Evolutionary conservation across 1,139 yeast genomes (phyloP), one percentile per base, ranked within the genome.

Genomic region (Taphrina flavorubra): DNA sequence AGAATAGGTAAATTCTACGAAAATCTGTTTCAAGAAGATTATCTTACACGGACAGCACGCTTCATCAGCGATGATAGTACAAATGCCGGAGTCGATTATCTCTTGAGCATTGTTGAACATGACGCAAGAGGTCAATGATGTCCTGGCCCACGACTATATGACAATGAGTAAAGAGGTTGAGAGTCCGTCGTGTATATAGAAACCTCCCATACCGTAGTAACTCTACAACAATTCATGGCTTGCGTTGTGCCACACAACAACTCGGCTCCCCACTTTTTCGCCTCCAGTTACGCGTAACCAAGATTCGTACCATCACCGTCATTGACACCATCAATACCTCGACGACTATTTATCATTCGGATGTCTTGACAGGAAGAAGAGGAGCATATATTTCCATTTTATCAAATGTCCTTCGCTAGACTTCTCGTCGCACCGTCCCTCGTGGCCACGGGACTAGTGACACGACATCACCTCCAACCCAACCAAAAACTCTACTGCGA

Each of bases 381-480:
- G n/a, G n/a, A n/a, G n/a, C n/a, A n/a, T n/a, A n/a, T n/a, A n/a
- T n/a, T n/a, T n/a, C n/a, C n/a, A n/a, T n/a, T n/a, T n/a, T n/a
- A n/a, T n/a, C n/a, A 25, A 25, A 62, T 62, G 66, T 62, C 66
- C 14, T 63, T 63, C 37, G 67, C 67, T 10, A 31, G 67, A 55
- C 34, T 55, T 20, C 61, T 63, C 34, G 18, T 63, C 16, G 67
- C 67, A 25, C 67, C 67, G 5, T 44, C 61, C 14, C 40, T 63
- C 18, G 67, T 49, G 53, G 51, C 62, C 39, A 36, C 53, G 20
- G 53, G 62, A 16, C 49, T 56, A 2, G 49, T 18, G 16, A 39
- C 60, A 3, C 11, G 39, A 31, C 36, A 37, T 14, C 34, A 39
- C 13, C 13, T 8, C 14, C 62, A 40, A 14, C 53, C 62, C 6